Base-by-base conservation (phyloP, 495 filamentous ascomycete species). In the Cryomyces minteri region DNA sequence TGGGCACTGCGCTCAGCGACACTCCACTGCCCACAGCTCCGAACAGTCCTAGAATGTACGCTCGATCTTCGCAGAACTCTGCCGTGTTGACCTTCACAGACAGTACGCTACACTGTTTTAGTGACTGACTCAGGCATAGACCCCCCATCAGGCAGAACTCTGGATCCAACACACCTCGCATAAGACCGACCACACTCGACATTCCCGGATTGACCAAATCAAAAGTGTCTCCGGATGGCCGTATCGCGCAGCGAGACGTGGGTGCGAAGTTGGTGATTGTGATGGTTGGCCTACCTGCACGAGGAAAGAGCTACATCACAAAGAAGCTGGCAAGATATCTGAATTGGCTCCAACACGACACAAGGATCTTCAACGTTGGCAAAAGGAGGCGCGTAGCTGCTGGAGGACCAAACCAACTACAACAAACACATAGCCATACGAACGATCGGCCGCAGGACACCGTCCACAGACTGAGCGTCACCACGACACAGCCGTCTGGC, bases 241-340 rank as follows among this genome's bases (percentile, higher is more conserved):
- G 80, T 43, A 98, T 98, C 49, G 77, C 90, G 47, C 77, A 87
- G 51, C 70, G 87, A 47, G 90, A 98, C 69, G 77, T 98, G 41
- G 90, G 86, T 25, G 77, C 88, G 12, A 98, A 98, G 67, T 68
- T 96, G 52, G 87, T 95, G 54, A 90, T 98, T 56, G 80, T 96
- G 54, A 98, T 98, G 90, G 90, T 98, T 41, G 90, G 90, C 48
- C 69, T 98, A 43, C 90, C 90, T 0, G 90, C 90, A 1, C 67
- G 90, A 49, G 90, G 90, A 44, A 98, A 98, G 64, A 94, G 86
- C 46, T 98, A 98, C 62, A 87, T 98, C 53, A 95, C 88, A 44
- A 95, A 94, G 69, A 98, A 98, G 67, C 70, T 98, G 40, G 82
- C 87, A 28, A 75, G 90, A 42, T 98, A 98, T 54, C 66, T 98